Base-by-base conservation (phyloP, 176 grass and related monocot species). In the Phoenix dactylifera region DNA sequence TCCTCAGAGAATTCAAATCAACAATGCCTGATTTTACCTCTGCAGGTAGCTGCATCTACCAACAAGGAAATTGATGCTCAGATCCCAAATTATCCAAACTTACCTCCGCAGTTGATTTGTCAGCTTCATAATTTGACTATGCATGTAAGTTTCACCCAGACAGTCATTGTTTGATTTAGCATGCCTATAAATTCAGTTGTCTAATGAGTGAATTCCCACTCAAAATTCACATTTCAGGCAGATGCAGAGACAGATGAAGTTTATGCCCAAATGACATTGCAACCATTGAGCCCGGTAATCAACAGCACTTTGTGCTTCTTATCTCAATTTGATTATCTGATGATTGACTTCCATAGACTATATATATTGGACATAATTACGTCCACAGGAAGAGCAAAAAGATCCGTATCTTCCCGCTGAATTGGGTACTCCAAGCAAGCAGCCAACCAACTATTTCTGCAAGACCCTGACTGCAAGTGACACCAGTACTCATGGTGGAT, bases 91-190 rank as follows among this genome's bases (percentile, higher is more conserved):
- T 95, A 95, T 66, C 91, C 91, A 58, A 90, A 95, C 57, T 77
- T 95, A 28, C 91, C 91, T 51, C 80, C 91, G 30, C 86, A 95
- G 48, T 67, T 95, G 74, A 95, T 95, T 53, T 95, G 91, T 77
- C 91, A 95, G 70, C 86, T 95, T 70, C 91, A 95, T 80, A 95
- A 95, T 84, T 80, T 95, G 51, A 95, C 91, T 52, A 95, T 95
- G 91, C 83, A 95, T 79, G 91, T 95, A 52, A 95, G 86, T 87
- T 60, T 1, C 18, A n/a, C 29, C 9, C 16, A 26, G n/a, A 49
- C 29, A 24, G 48, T 69, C 12, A 53, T 48, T 16, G 15, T 16
- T 69, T 55, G 26, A 23, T 1, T 4, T 57, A 44, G 35, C 35
- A 44, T 44, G 35, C 35, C 10, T 12, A 44, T 14, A 44, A 44